Percentiles rank a stretch among this genome's conserved stretches.
These are phyloP conservation scores for Cymbopogon flexuosus DNA, from an alignment of 202 grass and related monocot species.

Conservation along the genomic window DNA sequence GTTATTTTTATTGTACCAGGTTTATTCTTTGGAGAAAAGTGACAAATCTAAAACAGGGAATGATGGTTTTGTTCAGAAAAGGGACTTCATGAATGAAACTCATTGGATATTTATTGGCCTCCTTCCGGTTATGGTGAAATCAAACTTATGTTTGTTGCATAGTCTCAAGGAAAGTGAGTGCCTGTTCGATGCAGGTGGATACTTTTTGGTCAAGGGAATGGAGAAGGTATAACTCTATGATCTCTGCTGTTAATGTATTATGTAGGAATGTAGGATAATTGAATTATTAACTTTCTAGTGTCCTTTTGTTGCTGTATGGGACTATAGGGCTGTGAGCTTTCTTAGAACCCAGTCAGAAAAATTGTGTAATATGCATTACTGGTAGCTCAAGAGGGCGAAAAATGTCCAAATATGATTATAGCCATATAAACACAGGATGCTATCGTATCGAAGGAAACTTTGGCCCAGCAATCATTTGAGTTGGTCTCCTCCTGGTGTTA, in stretches of 20 bases:
- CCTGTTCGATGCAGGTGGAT: constrained; percentile 85
- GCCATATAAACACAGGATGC: neutral
- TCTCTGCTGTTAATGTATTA: constrained; percentile 18
- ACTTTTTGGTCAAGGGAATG: constrained; percentile 99
- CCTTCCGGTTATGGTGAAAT: constrained; percentile 87
- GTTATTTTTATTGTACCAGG: constrained; percentile 43
- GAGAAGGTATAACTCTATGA: constrained; percentile 66
- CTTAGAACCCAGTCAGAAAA: neutral
- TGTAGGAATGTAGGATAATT: neutral
- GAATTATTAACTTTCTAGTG: neutral
- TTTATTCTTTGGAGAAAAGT: constrained; percentile 74
- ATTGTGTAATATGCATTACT: neutral
- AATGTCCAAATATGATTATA: neutral
- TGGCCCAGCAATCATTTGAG: neutral
- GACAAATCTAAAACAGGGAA: constrained; percentile 78
- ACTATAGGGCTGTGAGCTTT: constrained; percentile 13
- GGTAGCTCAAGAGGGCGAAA: neutral
- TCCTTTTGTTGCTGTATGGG: constrained; percentile 8
- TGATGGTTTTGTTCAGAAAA: constrained; percentile 51
- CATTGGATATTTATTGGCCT: constrained; percentile 50
- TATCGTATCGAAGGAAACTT: constrained; percentile 13
- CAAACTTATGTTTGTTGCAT: constrained; percentile 77
- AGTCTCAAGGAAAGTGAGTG: constrained; percentile 63
- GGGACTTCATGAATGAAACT: constrained; percentile 45
- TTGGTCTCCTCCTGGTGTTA: neutral